These are phyloP conservation scores for Leccinum fibrillosum DNA, from an alignment of 768 basidiomycete genomes.

Conservation along the genomic window DNA sequence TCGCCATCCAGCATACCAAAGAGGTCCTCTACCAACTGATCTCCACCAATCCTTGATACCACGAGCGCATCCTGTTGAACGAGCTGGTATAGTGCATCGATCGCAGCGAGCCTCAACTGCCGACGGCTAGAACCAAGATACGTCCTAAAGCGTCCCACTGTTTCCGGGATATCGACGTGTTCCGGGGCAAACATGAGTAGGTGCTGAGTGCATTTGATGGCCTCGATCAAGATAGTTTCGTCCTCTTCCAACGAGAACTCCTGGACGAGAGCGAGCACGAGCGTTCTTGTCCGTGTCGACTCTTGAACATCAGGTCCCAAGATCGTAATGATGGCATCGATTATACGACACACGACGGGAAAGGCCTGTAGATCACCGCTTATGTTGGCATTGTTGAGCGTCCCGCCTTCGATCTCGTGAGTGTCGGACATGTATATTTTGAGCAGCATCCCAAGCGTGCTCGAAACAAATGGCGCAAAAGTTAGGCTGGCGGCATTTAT, in stretches of 20 bases:
- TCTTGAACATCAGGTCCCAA: constrained; percentile 96
- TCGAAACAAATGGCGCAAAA: constrained; percentile 84
- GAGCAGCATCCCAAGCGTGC: constrained; percentile 85
- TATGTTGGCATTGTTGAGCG: constrained; percentile 74
- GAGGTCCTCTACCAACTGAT: constrained; percentile 88
- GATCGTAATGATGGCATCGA: constrained; percentile 90
- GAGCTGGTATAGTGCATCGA: constrained; percentile 94
- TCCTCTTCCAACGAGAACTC: constrained; percentile 85
- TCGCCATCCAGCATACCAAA: constrained; percentile 96
- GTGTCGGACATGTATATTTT: constrained; percentile 87
- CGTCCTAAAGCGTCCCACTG: constrained; percentile 73
- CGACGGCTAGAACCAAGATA: constrained; percentile 79
- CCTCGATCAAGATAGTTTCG: constrained; percentile 86
- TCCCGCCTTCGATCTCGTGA: constrained; percentile 92
- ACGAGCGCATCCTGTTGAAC: constrained; percentile 91
- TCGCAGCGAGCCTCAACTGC: constrained; percentile 89
- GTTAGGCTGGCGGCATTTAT: constrained; percentile 90
- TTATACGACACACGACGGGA: constrained; percentile 85
- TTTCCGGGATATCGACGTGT: constrained; percentile 74
- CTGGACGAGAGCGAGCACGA: constrained; percentile 81
- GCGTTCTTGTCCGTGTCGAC: constrained; percentile 68
- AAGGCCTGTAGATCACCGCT: constrained; percentile 91
- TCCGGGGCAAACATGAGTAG: constrained; percentile 94
- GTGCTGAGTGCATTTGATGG: constrained; percentile 94
- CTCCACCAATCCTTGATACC: constrained; percentile 92